These are phyloP conservation scores for Colletotrichum neosansevieriae DNA, from an alignment of 2,329 filamentous ascomycete genomes.

Conservation along the genomic window DNA sequence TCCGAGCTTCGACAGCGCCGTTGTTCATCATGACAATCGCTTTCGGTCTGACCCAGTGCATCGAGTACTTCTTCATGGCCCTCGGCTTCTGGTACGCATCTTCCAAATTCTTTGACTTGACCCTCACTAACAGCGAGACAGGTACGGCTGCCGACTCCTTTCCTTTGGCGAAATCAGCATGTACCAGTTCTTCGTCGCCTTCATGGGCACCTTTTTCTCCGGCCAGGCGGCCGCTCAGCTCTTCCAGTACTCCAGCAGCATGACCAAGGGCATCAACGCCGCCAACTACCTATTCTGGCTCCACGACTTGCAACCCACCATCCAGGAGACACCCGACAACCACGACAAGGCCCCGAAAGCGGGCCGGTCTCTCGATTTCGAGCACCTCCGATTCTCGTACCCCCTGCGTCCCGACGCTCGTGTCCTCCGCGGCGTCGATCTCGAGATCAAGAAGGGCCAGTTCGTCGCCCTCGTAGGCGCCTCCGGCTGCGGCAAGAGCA, in stretches of 20 bases:
- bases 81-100: slow-evolving; percentile 53
- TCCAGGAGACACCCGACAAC: slow-evolving; percentile 57
- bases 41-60: slow-evolving; percentile 53
- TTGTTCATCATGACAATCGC: slow-evolving; percentile 51
- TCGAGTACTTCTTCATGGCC: slow-evolving; percentile 54
- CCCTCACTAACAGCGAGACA: slow-evolving; percentile 8
- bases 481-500: slow-evolving; percentile 71
- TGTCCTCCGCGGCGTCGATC: slow-evolving; percentile 58
- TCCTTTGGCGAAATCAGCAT: slow-evolving; percentile 53
- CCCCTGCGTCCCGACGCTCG: slow-evolving; percentile 58
- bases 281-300: slow-evolving; percentile 66
- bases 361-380: slow-evolving; percentile 59
- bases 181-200: slow-evolving; percentile 62
- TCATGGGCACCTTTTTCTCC: slow-evolving; percentile 62
- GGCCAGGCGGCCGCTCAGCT: slow-evolving; percentile 56
- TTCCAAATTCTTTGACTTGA: neutral
- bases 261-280: slow-evolving; percentile 63
- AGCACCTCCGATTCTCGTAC: slow-evolving; percentile 73
- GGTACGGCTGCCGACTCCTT: slow-evolving; percentile 53
- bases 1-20: slow-evolving; percentile 47
- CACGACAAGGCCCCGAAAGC: slow-evolving; percentile 50
- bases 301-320: slow-evolving; percentile 53
- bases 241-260: slow-evolving; percentile 62
- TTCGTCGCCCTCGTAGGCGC: slow-evolving; percentile 68
- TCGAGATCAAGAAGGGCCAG: slow-evolving; percentile 58